These are phyloP conservation scores for Vigna nakashimae DNA, from an alignment of 306 rosid genomes.

Conservation along the genomic window DNA sequence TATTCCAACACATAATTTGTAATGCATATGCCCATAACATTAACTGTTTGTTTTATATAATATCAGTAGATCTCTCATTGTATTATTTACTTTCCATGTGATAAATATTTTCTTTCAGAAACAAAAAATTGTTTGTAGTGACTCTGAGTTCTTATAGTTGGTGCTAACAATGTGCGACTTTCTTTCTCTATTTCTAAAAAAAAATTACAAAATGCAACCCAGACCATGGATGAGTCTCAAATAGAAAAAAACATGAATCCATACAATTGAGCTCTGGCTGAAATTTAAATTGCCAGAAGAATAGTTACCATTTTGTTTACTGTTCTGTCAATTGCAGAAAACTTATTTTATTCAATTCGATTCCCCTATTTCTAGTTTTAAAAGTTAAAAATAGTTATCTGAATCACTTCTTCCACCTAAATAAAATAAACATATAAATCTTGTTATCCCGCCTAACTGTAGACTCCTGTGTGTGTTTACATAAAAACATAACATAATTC, in stretches of 20 bases:
- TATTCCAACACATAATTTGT: no score
- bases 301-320: not conserved
- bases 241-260: not conserved
- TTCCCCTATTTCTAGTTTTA: not conserved
- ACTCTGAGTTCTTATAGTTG: not conserved
- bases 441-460: not conserved
- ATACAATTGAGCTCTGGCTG: not conserved
- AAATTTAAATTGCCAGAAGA: not conserved
- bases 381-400: conserved; percentile 14
- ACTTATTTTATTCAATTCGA: not conserved
- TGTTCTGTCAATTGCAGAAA: conserved; percentile 14
- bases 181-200: not conserved
- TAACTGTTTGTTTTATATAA: no score
- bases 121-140: not conserved
- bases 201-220: conserved; percentile 8
- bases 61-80: no score
- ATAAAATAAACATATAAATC: not conserved
- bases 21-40: no score
- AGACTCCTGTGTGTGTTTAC: conserved; percentile 8
- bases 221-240: conserved; percentile 8
- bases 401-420: not conserved
- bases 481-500: not conserved
- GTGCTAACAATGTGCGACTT: not conserved
- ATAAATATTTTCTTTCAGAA: not conserved
- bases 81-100: not conserved